phyloP scores from a whole-genome alignment of 352 stramenopile species.

The Phytophthora pluvialis region DNA sequence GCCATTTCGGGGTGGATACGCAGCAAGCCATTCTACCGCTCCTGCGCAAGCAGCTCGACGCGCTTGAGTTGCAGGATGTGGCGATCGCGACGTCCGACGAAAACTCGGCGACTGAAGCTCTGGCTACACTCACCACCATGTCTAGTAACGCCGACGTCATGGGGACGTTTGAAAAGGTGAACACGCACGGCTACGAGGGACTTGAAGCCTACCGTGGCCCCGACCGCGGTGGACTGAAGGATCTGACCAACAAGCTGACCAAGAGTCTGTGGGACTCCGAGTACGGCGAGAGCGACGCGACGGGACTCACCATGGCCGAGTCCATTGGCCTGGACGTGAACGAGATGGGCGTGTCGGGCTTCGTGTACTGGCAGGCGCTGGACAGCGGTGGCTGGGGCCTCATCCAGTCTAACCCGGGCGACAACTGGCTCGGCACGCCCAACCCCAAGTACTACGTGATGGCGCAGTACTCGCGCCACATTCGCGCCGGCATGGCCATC shows the following conservation, averaged over 20 bases:
- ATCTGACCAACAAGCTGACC: constrained; percentile 36
- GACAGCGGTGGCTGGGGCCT: constrained; percentile 57
- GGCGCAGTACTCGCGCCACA: constrained; percentile 66
- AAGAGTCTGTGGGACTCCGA: constrained; percentile 69
- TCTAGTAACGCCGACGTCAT: constrained; percentile 30
- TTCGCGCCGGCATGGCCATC: constrained; percentile 57
- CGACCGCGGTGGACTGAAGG: constrained; percentile 42
- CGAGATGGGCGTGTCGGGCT: constrained; percentile 57
- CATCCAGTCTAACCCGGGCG: constrained; percentile 39
- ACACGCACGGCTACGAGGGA: constrained; percentile 64
- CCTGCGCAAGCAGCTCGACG: constrained; percentile 49
- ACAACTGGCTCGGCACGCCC: constrained; percentile 48
- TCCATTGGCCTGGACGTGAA: constrained; percentile 68
- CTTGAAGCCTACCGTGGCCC: constrained; percentile 51
- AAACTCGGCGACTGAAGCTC: constrained; percentile 49
- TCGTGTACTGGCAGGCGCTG: constrained; percentile 70
- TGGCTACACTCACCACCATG: constrained; percentile 41
- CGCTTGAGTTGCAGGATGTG: constrained; percentile 37
- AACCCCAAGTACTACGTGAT: constrained; percentile 64
- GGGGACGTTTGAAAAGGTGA: constrained; percentile 48
- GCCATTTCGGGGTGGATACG: constrained; percentile 48
- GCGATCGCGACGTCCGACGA: constrained; percentile 56
- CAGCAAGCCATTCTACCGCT: constrained; percentile 48
- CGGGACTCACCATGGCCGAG: constrained; percentile 62
- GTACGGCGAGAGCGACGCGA: constrained; percentile 54